Conservation (phyloP, 371 early-diverging fungal species). For the Mortierella sp. region DNA sequence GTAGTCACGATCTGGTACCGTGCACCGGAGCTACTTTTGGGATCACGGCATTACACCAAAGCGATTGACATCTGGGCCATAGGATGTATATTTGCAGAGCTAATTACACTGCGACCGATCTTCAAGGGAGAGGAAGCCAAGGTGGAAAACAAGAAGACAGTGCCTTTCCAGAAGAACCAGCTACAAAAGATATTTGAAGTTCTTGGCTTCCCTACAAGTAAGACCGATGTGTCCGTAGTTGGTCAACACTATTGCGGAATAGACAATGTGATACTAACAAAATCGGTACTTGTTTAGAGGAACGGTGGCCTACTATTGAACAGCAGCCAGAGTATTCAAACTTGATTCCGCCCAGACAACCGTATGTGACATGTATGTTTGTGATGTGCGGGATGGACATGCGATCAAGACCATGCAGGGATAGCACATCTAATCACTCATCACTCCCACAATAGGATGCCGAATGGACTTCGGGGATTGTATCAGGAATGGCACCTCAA, state of each 20-base stretch:
- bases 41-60: conserved; percentile 91
- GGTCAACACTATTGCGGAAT: too few species aligned
- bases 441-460: conserved; percentile 46
- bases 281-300: conserved; percentile 59
- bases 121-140: conserved; percentile 97
- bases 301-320: conserved; percentile 81
- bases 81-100: conserved; percentile 96
- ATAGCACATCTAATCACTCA: too few species aligned
- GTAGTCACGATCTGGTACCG: conserved; percentile 99
- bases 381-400: too few species aligned
- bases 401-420: too few species aligned
- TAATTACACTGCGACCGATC: conserved; percentile 87
- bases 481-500: conserved; percentile 59
- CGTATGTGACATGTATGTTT: conserved; percentile 53
- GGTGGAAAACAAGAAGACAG: conserved; percentile 87
- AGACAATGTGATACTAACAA: neutral
- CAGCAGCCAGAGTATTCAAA: conserved; percentile 78
- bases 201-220: conserved; percentile 89
- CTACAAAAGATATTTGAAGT: conserved; percentile 91
- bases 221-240: conserved; percentile 24
- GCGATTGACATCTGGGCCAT: conserved; percentile 97
- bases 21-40: conserved; percentile 95
- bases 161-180: conserved; percentile 93
- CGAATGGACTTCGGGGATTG: conserved; percentile 60
- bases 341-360: conserved; percentile 62